Conservation (phyloP, 2,329 filamentous ascomycete genomes). For the Decorospora gaudefroyi region DNA sequence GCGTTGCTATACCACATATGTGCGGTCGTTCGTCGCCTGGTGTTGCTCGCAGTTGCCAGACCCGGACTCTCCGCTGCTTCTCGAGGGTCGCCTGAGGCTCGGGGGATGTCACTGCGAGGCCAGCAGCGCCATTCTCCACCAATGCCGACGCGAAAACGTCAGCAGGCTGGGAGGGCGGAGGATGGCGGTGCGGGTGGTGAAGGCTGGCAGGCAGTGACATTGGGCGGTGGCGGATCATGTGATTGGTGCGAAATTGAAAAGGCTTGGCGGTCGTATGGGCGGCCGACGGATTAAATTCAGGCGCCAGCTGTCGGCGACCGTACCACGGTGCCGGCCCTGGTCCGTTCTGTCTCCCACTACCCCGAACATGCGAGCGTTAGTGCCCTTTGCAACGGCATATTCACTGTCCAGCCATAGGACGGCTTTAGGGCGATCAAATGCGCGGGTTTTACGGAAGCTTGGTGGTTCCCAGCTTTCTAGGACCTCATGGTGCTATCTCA, state of each 20-base stretch:
- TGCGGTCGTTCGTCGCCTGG: too few relatives aligned
- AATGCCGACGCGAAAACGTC: slow-evolving; percentile 32
- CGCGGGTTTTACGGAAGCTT: slow-evolving; percentile 43
- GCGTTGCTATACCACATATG: too few relatives aligned
- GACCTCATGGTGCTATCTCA: slow-evolving; percentile 42
- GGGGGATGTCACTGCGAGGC: slow-evolving; percentile 2
- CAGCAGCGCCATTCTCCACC: slow-evolving; percentile 33
- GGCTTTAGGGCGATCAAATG: slow-evolving; percentile 34
- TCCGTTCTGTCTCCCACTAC: slow-evolving; percentile 31
- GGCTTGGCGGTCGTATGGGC: slow-evolving; percentile 18
- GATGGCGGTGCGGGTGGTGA: slow-evolving; percentile 10
- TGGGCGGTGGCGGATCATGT: slow-evolving; percentile 12
- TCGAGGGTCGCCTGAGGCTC: slow-evolving; percentile 11
- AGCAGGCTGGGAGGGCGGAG: slow-evolving; percentile 27
- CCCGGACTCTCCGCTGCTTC: too few relatives aligned
- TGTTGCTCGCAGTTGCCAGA: too few relatives aligned
- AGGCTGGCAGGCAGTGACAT: slow-evolving; percentile 26
- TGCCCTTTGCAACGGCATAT: slow-evolving; percentile 42
- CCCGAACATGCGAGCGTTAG: slow-evolving; percentile 34
- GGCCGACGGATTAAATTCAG: slow-evolving; percentile 40
- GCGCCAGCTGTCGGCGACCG: slow-evolving; percentile 30
- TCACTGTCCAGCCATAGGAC: slow-evolving; percentile 48
- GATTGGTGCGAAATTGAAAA: slow-evolving; percentile 43
- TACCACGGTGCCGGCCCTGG: slow-evolving; percentile 26
- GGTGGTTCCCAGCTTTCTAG: slow-evolving; percentile 35